Base-by-base conservation (phyloP, 176 grass and related monocot genomes). In the Raddia guianensis region DNA sequence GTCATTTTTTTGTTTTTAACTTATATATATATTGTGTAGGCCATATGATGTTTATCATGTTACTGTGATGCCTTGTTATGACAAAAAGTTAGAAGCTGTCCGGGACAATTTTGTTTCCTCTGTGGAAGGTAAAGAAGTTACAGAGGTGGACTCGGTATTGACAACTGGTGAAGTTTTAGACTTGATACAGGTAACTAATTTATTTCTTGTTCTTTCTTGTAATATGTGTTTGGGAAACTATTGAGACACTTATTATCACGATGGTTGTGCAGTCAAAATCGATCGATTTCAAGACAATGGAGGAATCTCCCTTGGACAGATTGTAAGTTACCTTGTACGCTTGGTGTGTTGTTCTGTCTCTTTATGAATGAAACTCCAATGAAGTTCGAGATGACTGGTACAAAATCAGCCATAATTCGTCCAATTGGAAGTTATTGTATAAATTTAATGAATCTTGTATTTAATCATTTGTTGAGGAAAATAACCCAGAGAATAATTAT, bases 21-120 rank as follows among this genome's bases (percentile, higher is more conserved):
- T 60, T 43, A 43, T 5, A 74, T n/a, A 55, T 37, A 48, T 75
- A 49, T 76, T 55, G 8, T 75, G 49, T 76, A 98, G 96, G 86
- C 56, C 75, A 19, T 48, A 84, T 72, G 75, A 95, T 84, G 73
- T 93, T 34, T 95, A 98, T 73, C 96, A 98, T 95, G 96, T 98
- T 14, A 98, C 96, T 40, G 86, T 98, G 63, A 98, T 98, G 96
- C 96, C 96, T 61, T 98, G 96, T 86, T 98, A 95, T 80, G 96
- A 98, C 77, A 98, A 98, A 70, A 98, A 98, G 53, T 90, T 98
- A 63, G 96, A 98, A 89, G 96, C 96, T 55, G 88, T 90, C 14
- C 82, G 96, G 72, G 84, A 91, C 76, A 92, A 98, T 78, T 98
- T 98, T 83, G 57, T 77, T 78, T 95, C 93, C 75, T 79, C 90